These are phyloP conservation scores for Myxozyma melibiosi DNA, from an alignment of 805 yeast species.

Conservation along the genomic window DNA sequence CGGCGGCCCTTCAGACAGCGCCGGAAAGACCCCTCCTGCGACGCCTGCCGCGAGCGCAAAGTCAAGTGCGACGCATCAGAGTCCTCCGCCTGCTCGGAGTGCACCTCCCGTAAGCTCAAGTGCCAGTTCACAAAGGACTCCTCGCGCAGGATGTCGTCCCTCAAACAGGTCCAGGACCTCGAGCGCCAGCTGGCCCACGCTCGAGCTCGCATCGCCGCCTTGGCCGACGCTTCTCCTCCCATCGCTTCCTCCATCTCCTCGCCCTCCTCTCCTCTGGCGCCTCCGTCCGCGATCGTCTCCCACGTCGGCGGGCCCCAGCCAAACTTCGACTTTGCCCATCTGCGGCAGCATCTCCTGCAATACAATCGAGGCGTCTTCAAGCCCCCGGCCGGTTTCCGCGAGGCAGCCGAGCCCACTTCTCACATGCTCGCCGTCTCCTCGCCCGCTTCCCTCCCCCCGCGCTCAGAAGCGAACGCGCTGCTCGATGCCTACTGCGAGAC, in stretches of 20 bases:
- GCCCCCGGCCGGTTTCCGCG: constrained; percentile 31
- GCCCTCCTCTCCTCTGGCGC: constrained; percentile 7
- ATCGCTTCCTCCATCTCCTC: constrained; percentile 1
- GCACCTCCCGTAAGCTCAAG: constrained; percentile 37
- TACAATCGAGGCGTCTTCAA: constrained; percentile 27
- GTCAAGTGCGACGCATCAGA: constrained; percentile 42
- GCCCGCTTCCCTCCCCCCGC: constrained; percentile 26
- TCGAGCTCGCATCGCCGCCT: constrained; percentile 26
- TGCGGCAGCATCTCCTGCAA: constrained; percentile 10
- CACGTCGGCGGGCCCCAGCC: constrained; percentile 11
- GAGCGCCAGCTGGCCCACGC: constrained; percentile 31
- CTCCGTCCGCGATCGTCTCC: constrained; percentile 3
- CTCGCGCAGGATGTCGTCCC: constrained; percentile 37
- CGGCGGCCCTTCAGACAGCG: constrained; percentile 38
- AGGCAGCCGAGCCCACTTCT: background rate
- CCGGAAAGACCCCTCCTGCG: constrained; percentile 41
- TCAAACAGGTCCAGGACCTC: constrained; percentile 30
- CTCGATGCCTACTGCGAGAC: constrained; percentile 31
- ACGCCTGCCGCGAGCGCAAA: constrained; percentile 41
- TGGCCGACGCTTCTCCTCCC: constrained; percentile 8
- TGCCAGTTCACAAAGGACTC: constrained; percentile 40
- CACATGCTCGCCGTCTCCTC: background rate
- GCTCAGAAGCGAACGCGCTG: constrained; percentile 28
- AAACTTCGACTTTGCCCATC: constrained; percentile 10
- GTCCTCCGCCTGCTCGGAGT: constrained; percentile 39